These are phyloP conservation scores for Inga leiocalycina DNA, from an alignment of 306 rosid genomes.

Conservation along the genomic window DNA sequence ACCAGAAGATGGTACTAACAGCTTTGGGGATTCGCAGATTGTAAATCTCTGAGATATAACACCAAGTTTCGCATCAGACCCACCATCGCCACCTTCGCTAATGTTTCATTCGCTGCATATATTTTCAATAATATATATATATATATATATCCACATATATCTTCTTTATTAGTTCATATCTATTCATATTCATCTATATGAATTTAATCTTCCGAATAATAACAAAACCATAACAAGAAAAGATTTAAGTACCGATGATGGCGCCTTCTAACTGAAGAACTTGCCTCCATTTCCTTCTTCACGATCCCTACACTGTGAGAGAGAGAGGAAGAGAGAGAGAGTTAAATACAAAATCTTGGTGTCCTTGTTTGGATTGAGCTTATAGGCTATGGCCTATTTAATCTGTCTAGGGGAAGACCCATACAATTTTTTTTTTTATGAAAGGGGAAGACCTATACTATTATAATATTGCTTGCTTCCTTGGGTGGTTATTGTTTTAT, in stretches of 20 bases:
- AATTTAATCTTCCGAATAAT: neutral
- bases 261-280: slow-evolving; percentile 27
- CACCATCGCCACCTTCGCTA: slow-evolving; percentile 62
- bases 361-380: slow-evolving; percentile 25
- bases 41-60: slow-evolving; percentile 50
- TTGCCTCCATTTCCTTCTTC: slow-evolving; percentile 32
- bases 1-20: slow-evolving; percentile 51
- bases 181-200: neutral
- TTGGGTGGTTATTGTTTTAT: slow-evolving; percentile 10
- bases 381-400: slow-evolving; percentile 21
- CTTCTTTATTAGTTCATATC: neutral
- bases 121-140: neutral
- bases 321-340: neutral
- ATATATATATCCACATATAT: too few relatives aligned
- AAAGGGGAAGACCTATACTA: slow-evolving; percentile 14
- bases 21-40: slow-evolving; percentile 45
- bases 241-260: slow-evolving; percentile 53
- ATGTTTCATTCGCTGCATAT: slow-evolving; percentile 59
- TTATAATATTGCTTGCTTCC: neutral
- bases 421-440: too few relatives aligned
- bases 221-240: neutral
- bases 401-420: too few relatives aligned
- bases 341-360: slow-evolving; percentile 17
- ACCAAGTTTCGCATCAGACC: slow-evolving; percentile 70
- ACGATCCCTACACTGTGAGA: neutral